Evolutionary conservation across 345 rosid species (phyloP), one percentile per base, ranked within the genome.

Genomic region (Citrus trifoliata): DNA sequence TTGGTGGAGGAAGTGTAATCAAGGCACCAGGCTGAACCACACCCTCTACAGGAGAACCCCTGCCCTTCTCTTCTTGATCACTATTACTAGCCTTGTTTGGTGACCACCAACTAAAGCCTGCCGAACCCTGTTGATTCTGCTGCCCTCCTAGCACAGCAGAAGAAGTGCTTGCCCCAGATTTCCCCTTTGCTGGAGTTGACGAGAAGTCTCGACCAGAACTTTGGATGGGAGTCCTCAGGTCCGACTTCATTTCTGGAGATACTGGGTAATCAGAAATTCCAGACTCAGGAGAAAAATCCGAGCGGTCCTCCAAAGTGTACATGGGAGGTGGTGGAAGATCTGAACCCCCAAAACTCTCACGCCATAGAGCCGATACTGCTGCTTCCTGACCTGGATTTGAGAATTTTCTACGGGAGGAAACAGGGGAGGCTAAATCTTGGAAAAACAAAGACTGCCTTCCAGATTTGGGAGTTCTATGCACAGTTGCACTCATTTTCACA

Each of bases 281-380:
- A 1, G 95, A 88, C 75, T 94, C 99, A 0, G 97, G 99, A 33
- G 99, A 93, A 75, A 94, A 89, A 83, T 96, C 97, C 0, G 95
- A 85, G 12, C 97, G 95, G 83, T 96, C 99, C 80, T 94, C 97
- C 84, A 96, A 72, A 8, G 98, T 92, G 80, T 82, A 90, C 86
- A 94, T 82, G 5, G 99, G 99, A 78, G 98, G 99, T 0, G 99
- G 98, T 2, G 99, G 99, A 84, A 96, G 97, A 87, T 96, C 97
- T 0, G 97, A 89, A 66, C 90, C 90, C 70, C 93, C 92, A 6
- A 88, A 85, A 85, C 90, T 94, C 74, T 96, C 99, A n/a, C 94
- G 94, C 98, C 99, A 90, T 74, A 93, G 85, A n/a, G 99, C 92
- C 19, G 99, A 96, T 6, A 96, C 99, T 0, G 98, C 99, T 5